Base-by-base conservation (phyloP, 2,329 filamentous ascomycete genomes). In the Colletotrichum higginsianum region DNA sequence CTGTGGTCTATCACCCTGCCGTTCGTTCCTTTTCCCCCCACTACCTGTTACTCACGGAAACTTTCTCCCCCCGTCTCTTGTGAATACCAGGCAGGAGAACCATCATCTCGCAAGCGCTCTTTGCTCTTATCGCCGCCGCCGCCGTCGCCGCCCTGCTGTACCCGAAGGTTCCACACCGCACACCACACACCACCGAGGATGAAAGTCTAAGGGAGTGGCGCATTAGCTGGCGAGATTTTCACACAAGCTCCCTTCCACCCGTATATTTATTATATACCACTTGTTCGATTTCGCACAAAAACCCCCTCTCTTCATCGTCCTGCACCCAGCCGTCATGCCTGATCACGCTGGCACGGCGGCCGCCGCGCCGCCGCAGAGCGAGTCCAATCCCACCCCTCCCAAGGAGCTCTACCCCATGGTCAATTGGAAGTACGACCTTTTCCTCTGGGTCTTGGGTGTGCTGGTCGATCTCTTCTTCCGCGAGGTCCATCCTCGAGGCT, bases 381-480 rank as follows among this genome's bases (percentile, higher is more conserved):
- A 75, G 21, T 66, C 66, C 53, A 75, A 76, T 46, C 76, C 76
- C 18, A 76, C 77, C 64, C 71, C 75, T 23, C 74, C 77, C 71
- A 89, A 89, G 79, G 89, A 92, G 80, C 84, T 90, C 55, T 90
- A 90, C 76, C 90, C 90, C 63, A 93, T 93, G 91, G 91, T 90
- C 77, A 87, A 89, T 76, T 93, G 89, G 86, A 91, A 92, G 75
- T 95, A 95, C 81, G 93, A 95, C 83, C 86, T 91, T 71, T 93
- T 95, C 78, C 86, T 95, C 42, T 94, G 93, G 88, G 87, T 87
- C 60, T 92, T 95, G 80, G 93, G 92, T 52, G 89, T 98, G 74
- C 87, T 98, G 63, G 91, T 97, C 75, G 96, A 99, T 82, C 91
- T 98, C 76, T 99, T 99, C 89, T 99, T 99, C 86, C 92, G 96